Evolutionary conservation across 352 stramenopile species (phyloP).

Genomic region (Phytophthora multivora): DNA sequence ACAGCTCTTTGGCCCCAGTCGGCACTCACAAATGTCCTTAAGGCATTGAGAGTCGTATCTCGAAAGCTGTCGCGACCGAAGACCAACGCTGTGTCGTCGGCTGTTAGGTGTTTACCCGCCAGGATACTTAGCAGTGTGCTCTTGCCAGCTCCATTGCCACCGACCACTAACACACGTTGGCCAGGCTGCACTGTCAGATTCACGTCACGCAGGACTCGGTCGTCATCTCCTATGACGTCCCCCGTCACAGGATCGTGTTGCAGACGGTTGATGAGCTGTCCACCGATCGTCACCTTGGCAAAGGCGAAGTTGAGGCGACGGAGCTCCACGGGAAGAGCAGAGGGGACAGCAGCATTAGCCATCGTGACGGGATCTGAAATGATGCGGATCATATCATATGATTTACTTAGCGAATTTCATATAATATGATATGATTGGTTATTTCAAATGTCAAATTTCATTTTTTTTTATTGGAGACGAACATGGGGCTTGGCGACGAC

Average conservation of each 20-base stretch:
- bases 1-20: slow-evolving; percentile 97
- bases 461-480: background rate
- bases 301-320: slow-evolving; percentile 73
- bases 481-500: background rate
- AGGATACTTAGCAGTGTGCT: slow-evolving; percentile 95
- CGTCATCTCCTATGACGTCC: slow-evolving; percentile 30
- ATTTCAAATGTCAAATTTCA: background rate
- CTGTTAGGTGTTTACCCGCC: slow-evolving; percentile 94
- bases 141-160: slow-evolving; percentile 96
- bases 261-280: slow-evolving; percentile 59
- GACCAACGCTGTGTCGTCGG: slow-evolving; percentile 78
- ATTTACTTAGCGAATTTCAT: too few species aligned
- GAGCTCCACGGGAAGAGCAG: slow-evolving; percentile 50
- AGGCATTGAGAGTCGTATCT: slow-evolving; percentile 94
- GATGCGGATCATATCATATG: too few species aligned
- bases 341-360: slow-evolving; percentile 5
- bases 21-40: slow-evolving; percentile 94
- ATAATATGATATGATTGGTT: too few species aligned
- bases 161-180: slow-evolving; percentile 93
- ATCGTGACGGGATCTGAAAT: slow-evolving; percentile 11
- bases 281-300: slow-evolving; percentile 71
- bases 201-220: slow-evolving; percentile 89
- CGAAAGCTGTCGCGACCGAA: slow-evolving; percentile 95
- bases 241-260: slow-evolving; percentile 44
- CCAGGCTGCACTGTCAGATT: slow-evolving; percentile 81